A percentile compares a stretch with the other conserved stretches of the same genome.
phyloP scores from a whole-genome alignment of 306 rosid genomes.

The Cucurbita moschata region DNA sequence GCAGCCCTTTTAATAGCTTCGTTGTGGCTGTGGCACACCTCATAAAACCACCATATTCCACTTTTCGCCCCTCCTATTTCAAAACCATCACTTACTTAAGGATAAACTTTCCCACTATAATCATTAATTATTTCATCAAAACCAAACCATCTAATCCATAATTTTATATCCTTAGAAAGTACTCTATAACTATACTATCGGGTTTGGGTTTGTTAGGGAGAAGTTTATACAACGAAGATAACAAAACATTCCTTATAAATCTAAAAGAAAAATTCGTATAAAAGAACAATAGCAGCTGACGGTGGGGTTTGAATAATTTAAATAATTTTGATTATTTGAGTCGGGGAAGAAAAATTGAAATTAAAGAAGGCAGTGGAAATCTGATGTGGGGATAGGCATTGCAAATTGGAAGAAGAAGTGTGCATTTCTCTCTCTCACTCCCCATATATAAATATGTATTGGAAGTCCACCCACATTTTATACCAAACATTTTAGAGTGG shows the following conservation, averaged over 20 bases:
- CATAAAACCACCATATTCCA: slow-evolving; percentile 24
- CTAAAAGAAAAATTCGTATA: too few species aligned
- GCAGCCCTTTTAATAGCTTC: not conserved
- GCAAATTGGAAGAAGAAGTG: not conserved
- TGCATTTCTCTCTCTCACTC: not conserved
- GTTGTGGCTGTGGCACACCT: slow-evolving; percentile 37
- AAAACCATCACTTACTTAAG: not conserved
- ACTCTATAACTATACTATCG: too few species aligned
- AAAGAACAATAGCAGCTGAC: too few species aligned
- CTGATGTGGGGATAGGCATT: slow-evolving; percentile 23
- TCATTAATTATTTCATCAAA: too few species aligned
- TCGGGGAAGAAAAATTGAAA: not conserved
- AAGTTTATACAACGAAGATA: too few species aligned
- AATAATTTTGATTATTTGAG: too few species aligned
- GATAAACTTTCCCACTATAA: not conserved
- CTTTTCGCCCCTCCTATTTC: not conserved
- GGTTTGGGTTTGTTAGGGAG: too few species aligned
- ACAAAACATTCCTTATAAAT: too few species aligned
- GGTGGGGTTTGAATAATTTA: too few species aligned
- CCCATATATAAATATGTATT: not conserved
- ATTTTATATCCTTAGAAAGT: too few species aligned
- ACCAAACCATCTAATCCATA: too few species aligned
- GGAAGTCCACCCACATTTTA: slow-evolving; percentile 9
- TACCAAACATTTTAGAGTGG: slow-evolving; percentile 2
- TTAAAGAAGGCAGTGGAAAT: slow-evolving; percentile 19